A percentile compares a stretch with the other conserved stretches of the same genome.
Conservation (phyloP, 106 monocot species). For the Xerophyta viscosa region DNA sequence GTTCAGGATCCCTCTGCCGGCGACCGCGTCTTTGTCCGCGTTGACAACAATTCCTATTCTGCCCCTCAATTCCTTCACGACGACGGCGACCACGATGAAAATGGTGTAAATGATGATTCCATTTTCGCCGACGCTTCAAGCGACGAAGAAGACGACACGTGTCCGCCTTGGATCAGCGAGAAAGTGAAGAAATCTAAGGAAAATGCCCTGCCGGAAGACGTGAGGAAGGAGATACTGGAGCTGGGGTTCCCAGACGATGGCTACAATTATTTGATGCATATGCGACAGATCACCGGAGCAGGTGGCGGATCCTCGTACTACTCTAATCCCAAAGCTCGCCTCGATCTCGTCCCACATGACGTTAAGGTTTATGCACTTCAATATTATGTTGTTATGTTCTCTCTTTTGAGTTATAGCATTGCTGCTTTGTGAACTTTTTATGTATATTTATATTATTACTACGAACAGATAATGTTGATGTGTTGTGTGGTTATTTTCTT, state of each 20-base stretch:
- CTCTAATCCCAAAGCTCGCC: constrained; percentile 48
- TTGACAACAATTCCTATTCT: constrained; percentile 90
- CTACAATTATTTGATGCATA: constrained; percentile 80
- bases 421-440: too few relatives aligned
- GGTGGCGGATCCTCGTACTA: constrained; percentile 57
- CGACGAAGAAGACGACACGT: constrained; percentile 19
- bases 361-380: constrained; percentile 34
- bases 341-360: constrained; percentile 59
- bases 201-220: constrained; percentile 38
- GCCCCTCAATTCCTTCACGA: constrained; percentile 23
- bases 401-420: too few relatives aligned
- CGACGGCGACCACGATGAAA: constrained; percentile 21
- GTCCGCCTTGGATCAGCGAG: neutral
- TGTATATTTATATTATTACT: too few relatives aligned
- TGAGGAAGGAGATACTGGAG: constrained; percentile 74
- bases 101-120: constrained; percentile 25
- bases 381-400: too few relatives aligned
- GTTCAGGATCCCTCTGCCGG: neutral
- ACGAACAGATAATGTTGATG: too few relatives aligned
- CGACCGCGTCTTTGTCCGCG: constrained; percentile 84
- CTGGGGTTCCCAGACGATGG: constrained; percentile 91
- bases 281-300: constrained; percentile 63
- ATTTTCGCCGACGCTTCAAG: constrained; percentile 57
- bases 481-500: too few relatives aligned
- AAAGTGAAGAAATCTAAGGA: neutral